Conservation (phyloP, 2,329 filamentous ascomycete species). For the Microdochium nivale region DNA sequence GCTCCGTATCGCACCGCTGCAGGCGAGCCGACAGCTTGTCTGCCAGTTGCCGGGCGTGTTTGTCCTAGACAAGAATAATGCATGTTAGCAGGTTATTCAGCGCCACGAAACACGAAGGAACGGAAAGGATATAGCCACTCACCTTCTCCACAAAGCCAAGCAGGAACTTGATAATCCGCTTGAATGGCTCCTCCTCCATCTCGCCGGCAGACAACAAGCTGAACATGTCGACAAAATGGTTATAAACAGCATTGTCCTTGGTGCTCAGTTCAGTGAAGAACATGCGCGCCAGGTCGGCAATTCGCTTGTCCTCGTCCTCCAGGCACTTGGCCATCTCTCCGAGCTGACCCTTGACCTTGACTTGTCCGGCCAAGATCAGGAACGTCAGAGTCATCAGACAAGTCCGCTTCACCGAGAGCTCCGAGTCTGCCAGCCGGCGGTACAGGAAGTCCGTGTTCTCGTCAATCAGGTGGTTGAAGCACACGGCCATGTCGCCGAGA, state of each 20-base stretch:
- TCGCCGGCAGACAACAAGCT: conserved; percentile 78
- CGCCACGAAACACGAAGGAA: conserved; percentile 9
- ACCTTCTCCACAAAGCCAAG: conserved; percentile 97
- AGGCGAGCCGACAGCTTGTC: conserved; percentile 87
- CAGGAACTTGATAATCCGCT: conserved; percentile 82
- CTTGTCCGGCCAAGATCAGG: conserved; percentile 90
- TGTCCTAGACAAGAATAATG: conserved; percentile 55
- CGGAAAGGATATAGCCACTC: conserved; percentile 20
- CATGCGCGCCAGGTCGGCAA: conserved; percentile 90
- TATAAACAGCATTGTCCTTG: conserved; percentile 98
- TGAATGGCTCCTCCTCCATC: conserved; percentile 79
- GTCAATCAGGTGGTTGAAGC: conserved; percentile 98
- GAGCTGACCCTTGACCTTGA: conserved; percentile 98
- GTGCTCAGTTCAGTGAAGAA: conserved; percentile 97
- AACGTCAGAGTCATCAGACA: conserved; percentile 98
- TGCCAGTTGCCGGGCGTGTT: conserved; percentile 89
- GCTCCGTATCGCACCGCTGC: conserved; percentile 77
- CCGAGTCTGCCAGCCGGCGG: conserved; percentile 79
- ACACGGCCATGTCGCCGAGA: conserved; percentile 96
- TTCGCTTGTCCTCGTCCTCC: conserved; percentile 90
- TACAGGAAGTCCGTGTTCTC: conserved; percentile 99
- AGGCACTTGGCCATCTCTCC: conserved; percentile 99
- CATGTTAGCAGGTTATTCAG: not conserved
- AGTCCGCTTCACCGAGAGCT: conserved; percentile 87
- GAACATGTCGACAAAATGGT: conserved; percentile 99